Conservation (phyloP, 768 basidiomycete species). For the Phylloporus arenicola region DNA sequence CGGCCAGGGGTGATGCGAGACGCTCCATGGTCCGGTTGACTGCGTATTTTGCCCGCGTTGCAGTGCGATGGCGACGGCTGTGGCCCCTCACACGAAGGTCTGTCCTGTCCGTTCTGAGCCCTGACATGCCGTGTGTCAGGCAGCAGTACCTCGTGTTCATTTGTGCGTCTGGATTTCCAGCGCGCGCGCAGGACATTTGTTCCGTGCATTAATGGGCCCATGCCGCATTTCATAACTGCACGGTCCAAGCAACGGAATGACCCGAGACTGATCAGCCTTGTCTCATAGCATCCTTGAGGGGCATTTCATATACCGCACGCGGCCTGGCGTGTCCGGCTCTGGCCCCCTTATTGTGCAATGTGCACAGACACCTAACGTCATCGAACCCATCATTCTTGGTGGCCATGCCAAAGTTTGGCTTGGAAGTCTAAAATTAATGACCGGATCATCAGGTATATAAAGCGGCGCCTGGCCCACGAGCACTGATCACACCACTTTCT, state of each 20-base stretch:
- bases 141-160: too few species aligned
- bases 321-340: constrained; percentile 7
- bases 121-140: too few species aligned
- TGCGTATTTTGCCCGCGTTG: too few species aligned
- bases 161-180: too few species aligned
- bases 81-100: too few species aligned
- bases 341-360: not conserved
- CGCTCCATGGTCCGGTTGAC: too few species aligned
- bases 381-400: not conserved
- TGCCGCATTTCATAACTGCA: not conserved
- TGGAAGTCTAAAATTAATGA: not conserved
- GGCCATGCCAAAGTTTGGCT: not conserved
- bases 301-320: not conserved
- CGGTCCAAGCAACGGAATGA: not conserved
- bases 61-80: too few species aligned
- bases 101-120: too few species aligned
- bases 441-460: constrained; percentile 9
- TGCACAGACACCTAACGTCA: not conserved
- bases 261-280: constrained; percentile 5
- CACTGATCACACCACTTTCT: too few species aligned
- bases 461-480: not conserved
- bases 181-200: too few species aligned
- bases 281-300: not conserved
- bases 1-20: too few species aligned
- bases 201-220: too few species aligned